Evolutionary conservation across 2,329 filamentous ascomycete genomes (phyloP), one percentile per base, ranked within the genome.

Genomic region (Fonsecaea monophora): DNA sequence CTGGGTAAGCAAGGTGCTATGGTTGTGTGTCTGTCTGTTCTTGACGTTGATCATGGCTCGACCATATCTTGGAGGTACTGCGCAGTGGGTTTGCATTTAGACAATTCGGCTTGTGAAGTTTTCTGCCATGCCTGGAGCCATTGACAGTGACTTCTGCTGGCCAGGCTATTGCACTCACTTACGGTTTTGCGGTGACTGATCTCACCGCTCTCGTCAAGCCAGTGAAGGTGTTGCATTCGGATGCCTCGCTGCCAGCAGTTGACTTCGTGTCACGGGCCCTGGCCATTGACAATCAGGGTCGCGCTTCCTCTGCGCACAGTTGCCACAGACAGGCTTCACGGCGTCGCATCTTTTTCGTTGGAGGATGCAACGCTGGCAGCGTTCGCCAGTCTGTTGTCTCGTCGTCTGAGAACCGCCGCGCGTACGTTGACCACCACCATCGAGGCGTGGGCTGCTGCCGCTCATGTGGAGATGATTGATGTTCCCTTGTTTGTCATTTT

Each of bases 341-440:
- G 25, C 57, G 37, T 65, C 48, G 40, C 63, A 65, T 8, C 34
- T 25, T 35, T 65, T 65, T n/a, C 48, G 63, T 13, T 61, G 63
- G 30, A 35, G 34, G 48, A 65, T 65, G 57, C 63, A 65, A 10
- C 63, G 63, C 18, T 18, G 42, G 45, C 63, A 50, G 8, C 18
- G 45, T 18, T 50, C 18, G 18, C 42, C 42, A 25, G 42, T 48
- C 42, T 2, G 8, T 50, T 21, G 18, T 10, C 25, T 10, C 7
- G 18, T 50, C 45, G 6, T 18, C 18, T 12, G 6, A 4, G 45
- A 4, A 4, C 45, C 25, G 18, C 45, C 45, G 8, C 45, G 9
- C 21, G 4, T 12, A 10, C 7, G 18, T 25, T 13, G 12, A 25
- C 18, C 18, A 10, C 45, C 21, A 2, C 21, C 7, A 9, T 30